Conservation (phyloP, 2,329 filamentous ascomycete genomes). For the Xylariomycetidae sp. region DNA sequence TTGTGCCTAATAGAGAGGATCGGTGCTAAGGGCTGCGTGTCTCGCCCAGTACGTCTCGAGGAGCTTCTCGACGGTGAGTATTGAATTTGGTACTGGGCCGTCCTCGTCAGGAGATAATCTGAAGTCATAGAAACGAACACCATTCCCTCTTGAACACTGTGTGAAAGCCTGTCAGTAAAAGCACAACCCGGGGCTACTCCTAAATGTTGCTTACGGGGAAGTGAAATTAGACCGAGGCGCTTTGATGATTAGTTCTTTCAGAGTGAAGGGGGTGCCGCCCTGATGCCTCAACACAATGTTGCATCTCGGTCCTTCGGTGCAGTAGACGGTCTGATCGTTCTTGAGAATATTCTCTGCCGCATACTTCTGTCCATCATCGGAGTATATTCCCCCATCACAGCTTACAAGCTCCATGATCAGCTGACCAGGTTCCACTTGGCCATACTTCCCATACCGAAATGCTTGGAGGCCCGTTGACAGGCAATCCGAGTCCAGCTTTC, state of each 20-base stretch:
- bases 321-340: slow-evolving; percentile 81
- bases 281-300: slow-evolving; percentile 82
- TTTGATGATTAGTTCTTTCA: slow-evolving; percentile 84
- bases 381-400: slow-evolving; percentile 75
- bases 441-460: slow-evolving; percentile 79
- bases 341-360: slow-evolving; percentile 75
- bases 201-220: slow-evolving; percentile 63
- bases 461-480: slow-evolving; percentile 42
- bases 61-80: slow-evolving; percentile 37
- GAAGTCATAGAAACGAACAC: slow-evolving; percentile 84
- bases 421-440: slow-evolving; percentile 77
- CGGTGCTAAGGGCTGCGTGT: slow-evolving; percentile 24
- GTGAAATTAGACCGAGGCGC: slow-evolving; percentile 77
- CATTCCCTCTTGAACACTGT: slow-evolving; percentile 82
- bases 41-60: slow-evolving; percentile 18
- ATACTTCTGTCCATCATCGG: slow-evolving; percentile 54
- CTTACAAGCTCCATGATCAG: slow-evolving; percentile 83
- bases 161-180: slow-evolving; percentile 26
- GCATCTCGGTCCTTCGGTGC: slow-evolving; percentile 79
- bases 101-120: slow-evolving; percentile 67
- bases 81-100: slow-evolving; percentile 69
- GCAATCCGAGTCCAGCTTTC: slow-evolving; percentile 63
- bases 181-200: slow-evolving; percentile 13
- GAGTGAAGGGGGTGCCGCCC: slow-evolving; percentile 70
- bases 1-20: slow-evolving; percentile 48